A percentile compares a stretch with the other conserved stretches of the same genome.
Evolutionary conservation across 345 rosid genomes (phyloP).

Genomic region (Gynandropsis gynandra): DNA sequence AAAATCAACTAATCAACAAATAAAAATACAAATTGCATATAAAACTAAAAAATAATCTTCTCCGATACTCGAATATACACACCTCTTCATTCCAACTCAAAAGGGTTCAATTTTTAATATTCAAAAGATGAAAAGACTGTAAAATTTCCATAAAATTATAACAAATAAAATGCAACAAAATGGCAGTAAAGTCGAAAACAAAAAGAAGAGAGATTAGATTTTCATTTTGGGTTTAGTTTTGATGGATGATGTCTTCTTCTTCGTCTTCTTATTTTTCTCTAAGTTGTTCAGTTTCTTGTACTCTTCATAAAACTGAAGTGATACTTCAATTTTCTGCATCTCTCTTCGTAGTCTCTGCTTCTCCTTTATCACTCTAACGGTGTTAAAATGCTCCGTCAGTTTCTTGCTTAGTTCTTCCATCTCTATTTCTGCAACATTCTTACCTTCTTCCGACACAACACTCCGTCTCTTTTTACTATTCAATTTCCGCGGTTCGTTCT

Average conservation of each 20-base stretch:
- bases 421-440: constrained; percentile 21
- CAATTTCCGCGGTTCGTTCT: constrained; percentile 26
- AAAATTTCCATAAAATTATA: too few relatives aligned
- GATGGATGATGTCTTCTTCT: constrained; percentile 30
- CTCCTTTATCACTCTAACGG: constrained; percentile 50
- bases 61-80: too few relatives aligned
- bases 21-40: too few relatives aligned
- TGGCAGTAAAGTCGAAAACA: too few relatives aligned
- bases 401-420: constrained; percentile 49
- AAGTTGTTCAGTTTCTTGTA: constrained; percentile 34
- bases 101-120: too few relatives aligned
- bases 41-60: too few relatives aligned
- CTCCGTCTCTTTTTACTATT: constrained; percentile 54
- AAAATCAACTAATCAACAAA: too few relatives aligned
- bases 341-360: constrained; percentile 47
- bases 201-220: neutral
- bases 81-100: too few relatives aligned
- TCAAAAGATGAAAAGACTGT: too few relatives aligned
- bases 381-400: constrained; percentile 43
- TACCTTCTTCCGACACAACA: constrained; percentile 12
- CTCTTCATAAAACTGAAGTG: constrained; percentile 43
- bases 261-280: too few relatives aligned
- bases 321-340: constrained; percentile 23
- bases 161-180: too few relatives aligned
- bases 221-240: constrained; percentile 25